Base-by-base conservation (phyloP, 192 early-diverging fungal species). In the Linnemannia hyalina region DNA sequence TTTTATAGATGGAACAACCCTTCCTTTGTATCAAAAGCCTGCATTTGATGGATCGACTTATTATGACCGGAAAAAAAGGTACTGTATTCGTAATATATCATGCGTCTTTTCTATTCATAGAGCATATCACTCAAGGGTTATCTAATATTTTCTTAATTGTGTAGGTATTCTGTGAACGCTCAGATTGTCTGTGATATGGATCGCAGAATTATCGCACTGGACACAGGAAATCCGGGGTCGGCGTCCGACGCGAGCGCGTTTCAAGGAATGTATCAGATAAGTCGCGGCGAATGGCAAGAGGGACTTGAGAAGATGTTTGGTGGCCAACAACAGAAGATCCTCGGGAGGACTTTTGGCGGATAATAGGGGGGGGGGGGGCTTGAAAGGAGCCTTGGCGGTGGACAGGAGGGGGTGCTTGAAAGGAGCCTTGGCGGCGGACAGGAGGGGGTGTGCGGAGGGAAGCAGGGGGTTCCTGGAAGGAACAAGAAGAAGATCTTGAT, bases 41-140 rank as follows among this genome's bases (percentile, higher is more conserved):
- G n/a, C 55, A 3, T 41, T 41, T 2, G 1, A 75, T 15, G 74
- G 74, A 10, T 16, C 18, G 2, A 4, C 32, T 16, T 75, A 63
- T 63, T 63, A 26, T 46, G 74, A 75, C 57, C 32, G 57, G n/a
- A 63, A 75, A 18, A 63, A 75, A 75, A 63, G 74, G 74, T 75
- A 41, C 15, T 22, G 23, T 32, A 8, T 1, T 55, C 23, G 7
- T 57, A 57, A 57, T 38, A 23, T 49, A 29, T 22, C 42, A 32
- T 74, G 47, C 32, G 13, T 74, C n/a, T 32, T 36, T 54, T 38
- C 16, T 57, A 42, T 26, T 44, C 16, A 13, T 74, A 6, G 23
- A 29, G 23, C 6, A 73, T 26, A 22, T n/a, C 5, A 13, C 29
- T 26, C 49, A 74, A 9, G 35, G 41, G 13, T 42, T 42, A n/a